phyloP scores from a whole-genome alignment of 2,329 filamentous ascomycete genomes.

The Microcyclospora tardicrescens region DNA sequence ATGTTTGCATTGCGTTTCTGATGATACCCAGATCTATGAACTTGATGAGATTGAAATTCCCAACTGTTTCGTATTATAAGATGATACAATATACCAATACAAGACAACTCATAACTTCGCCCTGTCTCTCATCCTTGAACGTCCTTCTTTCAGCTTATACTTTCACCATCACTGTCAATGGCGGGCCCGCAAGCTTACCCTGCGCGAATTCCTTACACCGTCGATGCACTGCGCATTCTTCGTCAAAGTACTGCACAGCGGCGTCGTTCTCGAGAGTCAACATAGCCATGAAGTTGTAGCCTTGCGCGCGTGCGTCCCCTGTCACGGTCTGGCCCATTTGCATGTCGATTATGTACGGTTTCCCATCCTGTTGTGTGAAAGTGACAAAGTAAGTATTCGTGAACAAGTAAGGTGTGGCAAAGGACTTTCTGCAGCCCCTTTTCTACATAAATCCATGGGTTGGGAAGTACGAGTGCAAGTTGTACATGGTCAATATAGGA shows the following conservation, averaged over 20 bases:
- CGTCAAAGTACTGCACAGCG: slow-evolving; percentile 60
- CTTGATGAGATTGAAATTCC: too few species aligned
- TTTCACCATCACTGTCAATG: slow-evolving; percentile 8
- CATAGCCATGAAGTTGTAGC: slow-evolving; percentile 51
- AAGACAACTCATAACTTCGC: neutral
- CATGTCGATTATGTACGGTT: slow-evolving; percentile 53
- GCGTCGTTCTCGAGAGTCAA: slow-evolving; percentile 51
- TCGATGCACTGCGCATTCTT: slow-evolving; percentile 42
- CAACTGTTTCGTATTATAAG: neutral
- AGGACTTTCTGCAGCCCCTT: neutral
- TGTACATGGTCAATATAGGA: neutral
- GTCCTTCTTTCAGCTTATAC: neutral
- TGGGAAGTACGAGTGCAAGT: too few species aligned
- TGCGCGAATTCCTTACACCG: slow-evolving; percentile 30
- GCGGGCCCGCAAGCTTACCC: slow-evolving; percentile 7
- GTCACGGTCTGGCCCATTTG: slow-evolving; percentile 40
- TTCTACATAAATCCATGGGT: too few species aligned
- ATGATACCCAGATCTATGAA: neutral
- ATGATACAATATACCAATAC: neutral
- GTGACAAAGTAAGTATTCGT: neutral
- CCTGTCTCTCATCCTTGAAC: neutral
- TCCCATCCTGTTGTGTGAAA: slow-evolving; percentile 48
- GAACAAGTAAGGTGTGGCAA: neutral
- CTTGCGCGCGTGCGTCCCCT: slow-evolving; percentile 47
- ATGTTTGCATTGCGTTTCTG: neutral